Conservation (phyloP, 805 yeast genomes). For the Schizosaccharomyces pombe region ASM294v3 CU329670.1:4281501-4282000, state of each 20-base stretch:
- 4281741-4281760: slow-evolving; percentile 77
- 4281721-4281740: slow-evolving; percentile 93
- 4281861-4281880: slow-evolving; percentile 80
- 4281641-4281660: slow-evolving; percentile 73
- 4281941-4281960: slow-evolving; percentile 95
- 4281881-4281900: slow-evolving; percentile 93
- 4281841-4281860: slow-evolving; percentile 48
- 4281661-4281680: slow-evolving; percentile 79
- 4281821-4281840: slow-evolving; percentile 37
- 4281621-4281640: slow-evolving; percentile 89
- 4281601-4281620: slow-evolving; percentile 73
- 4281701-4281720: slow-evolving; percentile 91
- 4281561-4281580: slow-evolving; percentile 80
- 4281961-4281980: slow-evolving; percentile 96
- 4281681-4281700: slow-evolving; percentile 88
- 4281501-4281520: neutral
- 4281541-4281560: slow-evolving; percentile 20
- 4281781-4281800: slow-evolving; percentile 94
- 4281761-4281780: slow-evolving; percentile 96
- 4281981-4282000: slow-evolving; percentile 79
- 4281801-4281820: slow-evolving; percentile 77
- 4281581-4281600: slow-evolving; percentile 76
- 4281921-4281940: slow-evolving; percentile 92
- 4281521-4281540: neutral
- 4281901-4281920: slow-evolving; percentile 86